Evolutionary conservation across 192 early-diverging fungal genomes (phyloP), one percentile per base, ranked within the genome.

Genomic region (Backusella tuberculispora): DNA sequence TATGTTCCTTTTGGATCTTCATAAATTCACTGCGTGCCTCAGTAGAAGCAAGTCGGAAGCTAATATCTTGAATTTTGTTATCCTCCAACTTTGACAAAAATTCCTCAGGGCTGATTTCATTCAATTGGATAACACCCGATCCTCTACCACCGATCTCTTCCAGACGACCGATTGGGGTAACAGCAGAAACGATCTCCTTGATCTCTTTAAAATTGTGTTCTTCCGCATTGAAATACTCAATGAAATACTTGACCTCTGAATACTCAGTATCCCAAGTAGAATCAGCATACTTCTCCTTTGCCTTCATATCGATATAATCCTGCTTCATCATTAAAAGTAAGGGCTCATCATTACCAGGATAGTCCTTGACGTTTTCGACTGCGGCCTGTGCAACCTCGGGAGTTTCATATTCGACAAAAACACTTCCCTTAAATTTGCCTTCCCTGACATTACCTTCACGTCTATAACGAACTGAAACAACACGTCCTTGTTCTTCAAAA

Each of bases 321-420:
- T 73, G 70, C n/a, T 75, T 80, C 24, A 13, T 65, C 38, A 26
- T 73, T 34, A 15, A 47, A 48, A 15, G 63, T 19, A 65, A 65
- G 71, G 6, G 65, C 19, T 46, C 43, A 4, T 8, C 26, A 12
- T 12, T 26, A 14, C 68, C 45, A 3, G 67, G 19, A 21, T 67
- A 45, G 14, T 69, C 43, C 4, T 13, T 75, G 14, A 41, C 53
- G 4, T 48, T 46, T 5, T 69, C 71, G 29, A 44, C 65, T 50
- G 53, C 79, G 0, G 24, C 42, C 17, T 69, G 26, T 10, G 53
- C 79, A 0, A 63, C 65, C 5, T 69, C 75, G 17, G 53, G 26
- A 3, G 24, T 53, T 7, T 80, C 79, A 42, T 70, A 80, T 53
- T 80, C 79, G 53, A 80, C 60, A 53, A 80, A 80, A 0, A 76